Evolutionary conservation across 768 basidiomycete genomes (phyloP).

Genomic region (Leccinum subgranulosum): DNA sequence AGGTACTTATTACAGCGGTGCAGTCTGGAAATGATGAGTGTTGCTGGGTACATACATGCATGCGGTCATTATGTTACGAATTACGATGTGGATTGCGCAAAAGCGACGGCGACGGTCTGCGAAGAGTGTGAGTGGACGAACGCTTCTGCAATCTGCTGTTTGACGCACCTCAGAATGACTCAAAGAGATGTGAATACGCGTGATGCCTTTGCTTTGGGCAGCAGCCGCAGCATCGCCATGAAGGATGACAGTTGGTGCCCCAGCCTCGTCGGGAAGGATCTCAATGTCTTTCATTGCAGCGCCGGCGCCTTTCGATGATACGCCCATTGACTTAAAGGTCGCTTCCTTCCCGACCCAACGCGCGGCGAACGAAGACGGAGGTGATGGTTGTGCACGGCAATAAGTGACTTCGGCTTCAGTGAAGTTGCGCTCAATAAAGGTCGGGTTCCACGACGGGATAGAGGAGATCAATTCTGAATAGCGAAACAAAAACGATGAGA

Average conservation of each 20-base stretch:
- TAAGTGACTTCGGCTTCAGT: conserved; percentile 85
- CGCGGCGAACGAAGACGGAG: conserved; percentile 88
- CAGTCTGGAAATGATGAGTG: background rate
- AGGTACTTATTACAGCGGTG: background rate
- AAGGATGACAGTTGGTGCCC: conserved; percentile 73
- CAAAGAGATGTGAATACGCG: conserved; percentile 75
- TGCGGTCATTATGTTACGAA: background rate
- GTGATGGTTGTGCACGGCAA: conserved; percentile 83
- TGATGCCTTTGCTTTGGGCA: conserved; percentile 71
- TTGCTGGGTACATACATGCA: background rate
- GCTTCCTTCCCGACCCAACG: conserved; percentile 99
- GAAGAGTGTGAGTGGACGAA: conserved; percentile 15
- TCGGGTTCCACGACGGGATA: conserved; percentile 84
- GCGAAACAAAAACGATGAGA: conserved; percentile 1
- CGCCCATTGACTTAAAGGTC: conserved; percentile 92
- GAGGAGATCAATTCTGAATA: conserved; percentile 81
- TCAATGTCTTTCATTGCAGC: conserved; percentile 98
- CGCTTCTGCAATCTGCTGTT: background rate
- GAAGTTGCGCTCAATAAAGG: conserved; percentile 90
- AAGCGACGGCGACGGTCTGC: conserved; percentile 82
- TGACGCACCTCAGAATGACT: conserved; percentile 86
- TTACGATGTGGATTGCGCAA: conserved; percentile 65
- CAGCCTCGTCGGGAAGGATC: conserved; percentile 76
- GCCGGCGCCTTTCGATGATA: conserved; percentile 85
- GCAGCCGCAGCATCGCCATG: conserved; percentile 77